Conservation (phyloP, 2,329 filamentous ascomycete species). For the Phaeosphaeriaceae sp. region DNA sequence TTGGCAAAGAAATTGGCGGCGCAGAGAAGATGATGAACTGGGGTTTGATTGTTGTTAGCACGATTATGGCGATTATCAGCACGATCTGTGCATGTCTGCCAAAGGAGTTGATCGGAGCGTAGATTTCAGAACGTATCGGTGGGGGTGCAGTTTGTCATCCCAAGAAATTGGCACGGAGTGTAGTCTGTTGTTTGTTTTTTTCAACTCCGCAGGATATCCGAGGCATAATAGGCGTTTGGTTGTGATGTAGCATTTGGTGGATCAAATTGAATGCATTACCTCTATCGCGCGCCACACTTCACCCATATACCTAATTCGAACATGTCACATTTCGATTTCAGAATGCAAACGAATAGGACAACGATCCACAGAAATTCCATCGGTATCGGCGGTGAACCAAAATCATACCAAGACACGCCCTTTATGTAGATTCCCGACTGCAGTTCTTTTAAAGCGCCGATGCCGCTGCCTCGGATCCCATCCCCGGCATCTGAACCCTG, state of each 20-base stretch:
- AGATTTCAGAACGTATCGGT: neutral
- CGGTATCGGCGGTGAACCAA: neutral
- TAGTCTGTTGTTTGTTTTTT: neutral
- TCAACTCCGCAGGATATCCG: neutral
- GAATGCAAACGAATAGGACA: neutral
- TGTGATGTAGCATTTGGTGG: neutral
- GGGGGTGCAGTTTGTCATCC: neutral
- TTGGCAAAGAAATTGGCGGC: constrained; percentile 71
- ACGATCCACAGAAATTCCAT: neutral
- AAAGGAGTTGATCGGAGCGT: constrained; percentile 58
- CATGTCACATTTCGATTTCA: neutral
- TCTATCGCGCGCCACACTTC: neutral
- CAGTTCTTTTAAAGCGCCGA: neutral
- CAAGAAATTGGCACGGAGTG: neutral
- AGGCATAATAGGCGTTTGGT: neutral
- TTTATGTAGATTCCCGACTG: neutral
- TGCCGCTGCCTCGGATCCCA: neutral
- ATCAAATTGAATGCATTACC: neutral
- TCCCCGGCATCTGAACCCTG: too few relatives aligned
- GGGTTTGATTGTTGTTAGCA: constrained; percentile 72
- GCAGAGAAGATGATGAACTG: constrained; percentile 72
- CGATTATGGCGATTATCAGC: constrained; percentile 74
- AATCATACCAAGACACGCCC: neutral
- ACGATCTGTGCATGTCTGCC: constrained; percentile 91
- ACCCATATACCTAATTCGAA: neutral